phyloP scores from a whole-genome alignment of 148 eudicot species.

The Chenopodium quinoa region DNA sequence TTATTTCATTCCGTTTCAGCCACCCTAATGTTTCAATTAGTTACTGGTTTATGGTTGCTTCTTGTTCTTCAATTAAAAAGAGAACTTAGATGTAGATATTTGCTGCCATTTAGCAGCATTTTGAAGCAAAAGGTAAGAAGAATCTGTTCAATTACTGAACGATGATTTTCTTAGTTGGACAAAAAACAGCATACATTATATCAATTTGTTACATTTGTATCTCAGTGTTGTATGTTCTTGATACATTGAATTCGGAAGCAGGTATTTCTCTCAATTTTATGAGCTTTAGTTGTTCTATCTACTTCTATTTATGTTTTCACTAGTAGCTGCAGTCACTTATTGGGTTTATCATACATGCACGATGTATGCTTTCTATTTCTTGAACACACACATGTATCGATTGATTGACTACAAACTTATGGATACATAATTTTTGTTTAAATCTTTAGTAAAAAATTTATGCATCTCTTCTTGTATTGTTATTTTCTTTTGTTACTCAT shows the following conservation, averaged over 20 bases:
- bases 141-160: constrained; percentile 3
- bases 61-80: neutral
- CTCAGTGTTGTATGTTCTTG: constrained; percentile 6
- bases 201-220: constrained; percentile 13
- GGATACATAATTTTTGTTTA: too few relatives aligned
- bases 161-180: neutral
- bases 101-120: constrained; percentile 13
- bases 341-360: too few relatives aligned
- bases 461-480: too few relatives aligned
- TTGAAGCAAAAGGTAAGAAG: neutral
- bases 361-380: too few relatives aligned
- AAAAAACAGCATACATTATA: neutral
- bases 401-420: too few relatives aligned
- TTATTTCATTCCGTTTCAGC: neutral
- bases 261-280: too few relatives aligned
- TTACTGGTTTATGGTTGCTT: neutral
- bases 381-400: too few relatives aligned
- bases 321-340: too few relatives aligned
- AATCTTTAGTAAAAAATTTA: too few relatives aligned
- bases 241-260: neutral
- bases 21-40: neutral
- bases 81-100: constrained; percentile 24
- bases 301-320: too few relatives aligned
- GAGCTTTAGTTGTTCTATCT: too few relatives aligned
- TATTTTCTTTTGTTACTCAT: too few relatives aligned